A percentile compares a stretch with the other conserved stretches of the same genome.
Evolutionary conservation across 768 basidiomycete species (phyloP).

Genomic region (Cantharellus cinnabarinus): DNA sequence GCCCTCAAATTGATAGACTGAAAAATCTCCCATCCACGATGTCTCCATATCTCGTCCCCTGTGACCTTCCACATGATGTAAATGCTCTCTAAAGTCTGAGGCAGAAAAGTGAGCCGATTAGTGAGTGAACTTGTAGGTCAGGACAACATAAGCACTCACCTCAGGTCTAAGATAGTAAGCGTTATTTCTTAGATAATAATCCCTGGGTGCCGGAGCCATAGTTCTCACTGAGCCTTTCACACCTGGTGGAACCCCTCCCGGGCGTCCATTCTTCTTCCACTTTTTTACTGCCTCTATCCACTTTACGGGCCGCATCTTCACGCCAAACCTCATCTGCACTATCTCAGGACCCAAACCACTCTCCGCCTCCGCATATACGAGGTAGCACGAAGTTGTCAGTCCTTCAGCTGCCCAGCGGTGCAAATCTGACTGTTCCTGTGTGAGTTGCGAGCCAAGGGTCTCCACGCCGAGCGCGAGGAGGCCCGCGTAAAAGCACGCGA

Average conservation of each 20-base stretch:
- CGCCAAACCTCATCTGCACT: conserved; percentile 18
- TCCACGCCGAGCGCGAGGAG: conserved; percentile 51
- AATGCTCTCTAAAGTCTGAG: conserved; percentile 50
- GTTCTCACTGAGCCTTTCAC: conserved; percentile 3
- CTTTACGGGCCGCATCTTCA: conserved; percentile 20
- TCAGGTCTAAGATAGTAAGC: conserved; percentile 50
- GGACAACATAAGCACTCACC: conserved; percentile 21
- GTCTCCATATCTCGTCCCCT: conserved; percentile 45
- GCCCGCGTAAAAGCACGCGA: conserved; percentile 63
- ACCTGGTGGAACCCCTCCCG: conserved; percentile 9
- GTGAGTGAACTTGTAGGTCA: background rate
- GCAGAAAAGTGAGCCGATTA: background rate
- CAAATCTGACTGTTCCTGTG: conserved; percentile 36
- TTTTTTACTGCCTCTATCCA: conserved; percentile 17
- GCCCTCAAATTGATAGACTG: conserved; percentile 40
- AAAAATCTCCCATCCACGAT: conserved; percentile 51
- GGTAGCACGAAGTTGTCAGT: conserved; percentile 48
- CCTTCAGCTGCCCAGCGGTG: conserved; percentile 64
- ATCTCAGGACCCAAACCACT: conserved; percentile 51
- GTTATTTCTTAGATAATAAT: conserved; percentile 29
- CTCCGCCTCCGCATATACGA: conserved; percentile 50
- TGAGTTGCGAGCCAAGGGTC: conserved; percentile 21
- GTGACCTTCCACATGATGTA: conserved; percentile 55
- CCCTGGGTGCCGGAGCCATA: conserved; percentile 16
- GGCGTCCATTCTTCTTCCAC: conserved; percentile 23